Base-by-base conservation (phyloP, 805 yeast genomes). In the Torulaspora franciscae region DNA sequence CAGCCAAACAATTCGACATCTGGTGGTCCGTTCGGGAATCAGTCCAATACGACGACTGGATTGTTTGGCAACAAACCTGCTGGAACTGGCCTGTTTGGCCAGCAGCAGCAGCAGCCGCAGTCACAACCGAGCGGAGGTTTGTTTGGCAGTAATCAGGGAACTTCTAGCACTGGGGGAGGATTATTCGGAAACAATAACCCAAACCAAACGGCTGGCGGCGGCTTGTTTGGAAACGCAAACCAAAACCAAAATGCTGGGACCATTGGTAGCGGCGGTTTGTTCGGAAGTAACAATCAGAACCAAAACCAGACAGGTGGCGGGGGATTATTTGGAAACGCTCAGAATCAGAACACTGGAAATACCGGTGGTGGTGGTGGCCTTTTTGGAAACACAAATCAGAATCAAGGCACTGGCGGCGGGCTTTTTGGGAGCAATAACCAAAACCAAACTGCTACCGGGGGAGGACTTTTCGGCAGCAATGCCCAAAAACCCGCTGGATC, bases 181-280 rank as follows among this genome's bases (percentile, higher is more conserved):
- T 49, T 70, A 8, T 69, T 70, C 52, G 72, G 73, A n/a, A 43
- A 36, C 52, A 43, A 35, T 41, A 37, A 33, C 42, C 46, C 24
- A 47, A 48, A 42, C 54, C 50, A 34, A 24, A 22, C 9, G 23
- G 37, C 26, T 9, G 37, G 29, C 25, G 70, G 70, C 23, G 72
- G 72, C 1, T 50, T 70, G 9, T 69, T 70, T 53, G 72, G 73
- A 5, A 27, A 32, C 28, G 17, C 32, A 15, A 43, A 37, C 38
- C 43, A 44, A n/a, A 42, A 35, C 50, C 37, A 35, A 19, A 17
- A 17, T n/a, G 23, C 41, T 23, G n/a, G n/a, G n/a, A n/a, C n/a
- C n/a, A n/a, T n/a, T n/a, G 17, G 34, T 29, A 42, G 42, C 13
- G 47, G 50, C 10, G 43, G 49, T 13, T 17, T 47, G 23, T 42